These are phyloP conservation scores for Aureobasidium sp. DNA, from an alignment of 2,329 filamentous ascomycete genomes.

Conservation along the genomic window DNA sequence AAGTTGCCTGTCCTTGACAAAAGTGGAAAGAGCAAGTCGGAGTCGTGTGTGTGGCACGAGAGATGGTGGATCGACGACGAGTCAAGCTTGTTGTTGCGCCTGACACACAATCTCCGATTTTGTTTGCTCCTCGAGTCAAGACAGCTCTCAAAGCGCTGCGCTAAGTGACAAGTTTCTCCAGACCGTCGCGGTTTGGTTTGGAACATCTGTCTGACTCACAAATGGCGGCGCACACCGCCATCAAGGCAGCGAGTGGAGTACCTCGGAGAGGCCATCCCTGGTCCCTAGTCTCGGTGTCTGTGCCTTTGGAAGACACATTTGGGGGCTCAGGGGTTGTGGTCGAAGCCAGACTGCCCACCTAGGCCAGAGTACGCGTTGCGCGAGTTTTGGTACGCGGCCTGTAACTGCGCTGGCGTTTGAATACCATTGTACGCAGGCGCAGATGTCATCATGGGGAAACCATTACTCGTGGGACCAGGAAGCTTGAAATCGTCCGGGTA, in stretches of 20 bases:
- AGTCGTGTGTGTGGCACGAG: too few species aligned
- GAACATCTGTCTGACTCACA: not conserved
- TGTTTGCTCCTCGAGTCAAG: not conserved
- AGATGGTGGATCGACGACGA: not conserved
- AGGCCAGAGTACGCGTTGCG: slow-evolving; percentile 8
- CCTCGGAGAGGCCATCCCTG: not conserved
- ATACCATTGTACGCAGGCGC: slow-evolving; percentile 1
- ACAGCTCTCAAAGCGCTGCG: not conserved
- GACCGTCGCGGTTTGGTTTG: not conserved
- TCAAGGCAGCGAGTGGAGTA: not conserved
- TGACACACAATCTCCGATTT: slow-evolving; percentile 1
- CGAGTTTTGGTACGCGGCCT: slow-evolving; percentile 4
- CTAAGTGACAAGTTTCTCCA: not conserved
- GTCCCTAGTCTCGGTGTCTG: not conserved
- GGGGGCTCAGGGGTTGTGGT: not conserved
- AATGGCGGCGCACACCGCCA: not conserved
- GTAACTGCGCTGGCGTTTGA: not conserved
- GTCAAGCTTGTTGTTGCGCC: not conserved
- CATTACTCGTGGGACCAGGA: slow-evolving; percentile 11
- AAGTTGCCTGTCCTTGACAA: not conserved
- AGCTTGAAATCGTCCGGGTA: slow-evolving; percentile 12
- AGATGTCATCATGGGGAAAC: slow-evolving; percentile 6
- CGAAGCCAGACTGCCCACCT: slow-evolving; percentile 9
- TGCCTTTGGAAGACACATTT: not conserved
- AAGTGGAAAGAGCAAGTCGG: not conserved